phyloP scores from a whole-genome alignment of 2,329 filamentous ascomycete species.

The Aspergillus aculeatus region DNA sequence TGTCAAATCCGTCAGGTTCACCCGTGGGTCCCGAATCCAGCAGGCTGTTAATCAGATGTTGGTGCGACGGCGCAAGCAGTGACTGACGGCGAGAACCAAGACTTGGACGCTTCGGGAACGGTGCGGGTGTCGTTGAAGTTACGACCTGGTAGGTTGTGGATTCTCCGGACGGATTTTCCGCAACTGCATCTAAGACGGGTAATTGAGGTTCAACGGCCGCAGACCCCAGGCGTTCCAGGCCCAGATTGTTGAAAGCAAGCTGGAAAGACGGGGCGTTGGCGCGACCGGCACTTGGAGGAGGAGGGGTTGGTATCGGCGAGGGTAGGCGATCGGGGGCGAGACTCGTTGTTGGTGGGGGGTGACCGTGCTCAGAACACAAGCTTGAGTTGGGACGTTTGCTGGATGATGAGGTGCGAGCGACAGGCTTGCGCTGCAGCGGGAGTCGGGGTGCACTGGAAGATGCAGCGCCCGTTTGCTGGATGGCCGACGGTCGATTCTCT shows the following conservation, averaged over 20 bases:
- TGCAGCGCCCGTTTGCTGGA: not conserved
- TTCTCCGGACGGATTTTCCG: constrained; percentile 23
- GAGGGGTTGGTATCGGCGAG: constrained; percentile 20
- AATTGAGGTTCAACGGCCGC: constrained; percentile 22
- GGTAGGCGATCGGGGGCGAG: constrained; percentile 19
- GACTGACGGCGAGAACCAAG: constrained; percentile 40
- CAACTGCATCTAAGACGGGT: constrained; percentile 29
- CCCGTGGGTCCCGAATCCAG: constrained; percentile 28
- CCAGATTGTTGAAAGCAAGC: constrained; percentile 16
- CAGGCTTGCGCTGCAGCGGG: constrained; percentile 4
- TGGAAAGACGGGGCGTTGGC: constrained; percentile 24
- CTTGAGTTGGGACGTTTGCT: constrained; percentile 13
- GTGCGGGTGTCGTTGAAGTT: constrained; percentile 13
- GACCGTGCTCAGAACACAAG: constrained; percentile 18
- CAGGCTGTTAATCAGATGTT: constrained; percentile 38
- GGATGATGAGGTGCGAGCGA: constrained; percentile 12
- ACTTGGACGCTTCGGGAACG: constrained; percentile 32
- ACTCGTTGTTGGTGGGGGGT: constrained; percentile 27
- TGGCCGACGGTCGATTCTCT: constrained; percentile 7
- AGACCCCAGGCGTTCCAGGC: constrained; percentile 13
- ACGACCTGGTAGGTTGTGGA: constrained; percentile 10
- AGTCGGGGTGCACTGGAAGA: constrained; percentile 1
- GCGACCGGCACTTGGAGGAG: constrained; percentile 22
- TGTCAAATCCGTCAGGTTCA: constrained; percentile 23
- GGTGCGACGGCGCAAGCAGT: constrained; percentile 40